Evolutionary conservation across 306 rosid species (phyloP).

Genomic region (Vachellia pachyceras): DNA sequence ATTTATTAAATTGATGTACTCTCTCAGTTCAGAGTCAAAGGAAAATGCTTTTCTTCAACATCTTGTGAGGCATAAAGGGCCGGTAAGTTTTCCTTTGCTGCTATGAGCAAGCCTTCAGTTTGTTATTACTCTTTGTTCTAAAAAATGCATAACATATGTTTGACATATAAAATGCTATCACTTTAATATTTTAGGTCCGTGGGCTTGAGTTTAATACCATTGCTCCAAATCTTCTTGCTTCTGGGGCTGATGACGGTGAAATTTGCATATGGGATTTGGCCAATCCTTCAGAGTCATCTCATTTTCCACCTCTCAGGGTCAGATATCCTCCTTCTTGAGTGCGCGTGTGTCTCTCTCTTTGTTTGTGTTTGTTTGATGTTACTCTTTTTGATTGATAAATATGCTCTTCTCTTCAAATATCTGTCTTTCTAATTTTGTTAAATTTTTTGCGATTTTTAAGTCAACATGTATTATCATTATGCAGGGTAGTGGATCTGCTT

Average conservation of each 20-base stretch:
- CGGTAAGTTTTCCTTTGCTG: constrained; percentile 64
- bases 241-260: constrained; percentile 99
- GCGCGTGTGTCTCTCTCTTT: neutral
- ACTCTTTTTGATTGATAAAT: constrained; percentile 6
- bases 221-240: constrained; percentile 88
- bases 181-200: constrained; percentile 69
- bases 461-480: constrained; percentile 33
- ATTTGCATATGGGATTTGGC: constrained; percentile 97
- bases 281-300: constrained; percentile 89
- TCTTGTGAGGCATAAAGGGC: constrained; percentile 91
- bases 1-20: constrained; percentile 10
- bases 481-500: constrained; percentile 96
- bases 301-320: constrained; percentile 96
- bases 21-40: constrained; percentile 66
- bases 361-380: constrained; percentile 11
- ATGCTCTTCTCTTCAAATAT: constrained; percentile 21
- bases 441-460: constrained; percentile 19
- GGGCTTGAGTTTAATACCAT: constrained; percentile 92
- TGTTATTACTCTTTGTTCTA: constrained; percentile 30
- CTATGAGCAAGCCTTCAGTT: constrained; percentile 16
- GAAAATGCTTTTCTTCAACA: constrained; percentile 84
- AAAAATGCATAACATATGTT: constrained; percentile 16
- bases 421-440: constrained; percentile 24
- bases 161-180: constrained; percentile 18
- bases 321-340: constrained; percentile 34